A percentile compares a stretch with the other conserved stretches of the same genome.
Evolutionary conservation across 331 rosid species (phyloP).

Genomic region (Arachis monticola): DNA sequence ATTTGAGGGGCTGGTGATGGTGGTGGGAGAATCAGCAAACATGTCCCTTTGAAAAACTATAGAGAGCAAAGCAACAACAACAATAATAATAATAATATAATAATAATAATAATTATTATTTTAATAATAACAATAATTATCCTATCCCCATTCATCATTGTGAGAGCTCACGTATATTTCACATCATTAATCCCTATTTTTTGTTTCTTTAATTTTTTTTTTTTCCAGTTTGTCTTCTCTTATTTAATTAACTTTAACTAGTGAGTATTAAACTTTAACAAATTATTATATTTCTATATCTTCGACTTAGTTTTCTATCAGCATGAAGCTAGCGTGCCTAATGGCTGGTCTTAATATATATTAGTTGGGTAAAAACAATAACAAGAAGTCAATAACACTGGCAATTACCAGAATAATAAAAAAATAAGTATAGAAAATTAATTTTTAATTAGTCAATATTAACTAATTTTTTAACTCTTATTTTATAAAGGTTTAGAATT

Average conservation of each 20-base stretch:
- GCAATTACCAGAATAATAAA: too few species aligned
- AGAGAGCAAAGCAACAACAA: conserved; percentile 30
- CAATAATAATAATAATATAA: too few species aligned
- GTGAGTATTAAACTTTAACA: not conserved
- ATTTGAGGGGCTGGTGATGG: conserved; percentile 62
- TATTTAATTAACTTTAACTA: not conserved
- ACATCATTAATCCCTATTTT: conserved; percentile 22
- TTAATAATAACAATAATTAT: too few species aligned
- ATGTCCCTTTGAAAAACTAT: conserved; percentile 47
- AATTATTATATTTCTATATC: not conserved
- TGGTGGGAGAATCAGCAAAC: conserved; percentile 50
- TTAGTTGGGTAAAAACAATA: too few species aligned
- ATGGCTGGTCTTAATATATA: not conserved
- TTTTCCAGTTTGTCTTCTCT: not conserved
- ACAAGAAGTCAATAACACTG: too few species aligned
- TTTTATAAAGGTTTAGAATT: too few species aligned
- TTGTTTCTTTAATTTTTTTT: not conserved
- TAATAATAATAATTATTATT: too few species aligned
- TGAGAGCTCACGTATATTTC: conserved; percentile 11
- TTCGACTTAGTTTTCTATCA: not conserved
- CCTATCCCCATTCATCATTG: conserved; percentile 42
- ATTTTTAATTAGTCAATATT: too few species aligned
- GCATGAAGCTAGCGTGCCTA: not conserved
- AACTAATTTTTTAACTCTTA: too few species aligned
- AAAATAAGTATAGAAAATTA: too few species aligned